These are phyloP conservation scores for Brasenia schreberi DNA, from an alignment of 164 flowering plant species.

Conservation along the genomic window DNA sequence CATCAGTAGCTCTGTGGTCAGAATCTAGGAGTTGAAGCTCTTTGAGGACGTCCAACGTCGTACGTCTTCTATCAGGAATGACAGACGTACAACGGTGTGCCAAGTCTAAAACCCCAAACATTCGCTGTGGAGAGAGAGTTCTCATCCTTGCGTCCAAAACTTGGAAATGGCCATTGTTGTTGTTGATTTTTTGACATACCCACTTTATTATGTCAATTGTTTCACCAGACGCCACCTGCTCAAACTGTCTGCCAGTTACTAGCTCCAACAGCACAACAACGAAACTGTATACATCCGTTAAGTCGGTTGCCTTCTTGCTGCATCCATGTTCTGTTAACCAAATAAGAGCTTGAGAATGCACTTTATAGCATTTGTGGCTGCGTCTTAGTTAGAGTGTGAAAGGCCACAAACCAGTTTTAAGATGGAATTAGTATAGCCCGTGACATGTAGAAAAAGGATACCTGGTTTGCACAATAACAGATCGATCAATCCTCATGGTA, in stretches of 20 bases:
- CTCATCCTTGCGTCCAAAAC: slow-evolving; percentile 46
- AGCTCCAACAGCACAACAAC: too few species aligned
- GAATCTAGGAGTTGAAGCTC: slow-evolving; percentile 38
- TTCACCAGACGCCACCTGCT: slow-evolving; percentile 21
- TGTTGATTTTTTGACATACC: slow-evolving; percentile 75
- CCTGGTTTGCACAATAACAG: neutral
- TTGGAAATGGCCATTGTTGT: slow-evolving; percentile 38
- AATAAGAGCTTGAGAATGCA: neutral
- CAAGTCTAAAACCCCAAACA: slow-evolving; percentile 51
- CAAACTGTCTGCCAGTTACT: too few species aligned
- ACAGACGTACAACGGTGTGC: slow-evolving; percentile 70
- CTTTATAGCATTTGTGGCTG: neutral
- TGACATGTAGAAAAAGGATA: neutral
- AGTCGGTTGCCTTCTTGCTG: too few species aligned
- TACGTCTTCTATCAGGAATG: slow-evolving; percentile 64
- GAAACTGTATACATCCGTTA: too few species aligned
- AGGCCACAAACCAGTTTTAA: too few species aligned
- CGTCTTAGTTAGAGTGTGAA: too few species aligned
- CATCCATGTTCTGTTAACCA: too few species aligned
- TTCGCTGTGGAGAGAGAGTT: slow-evolving; percentile 25
- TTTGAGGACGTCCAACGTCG: slow-evolving; percentile 50
- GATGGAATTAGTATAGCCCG: neutral
- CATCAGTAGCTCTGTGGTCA: too few species aligned
- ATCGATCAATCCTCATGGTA: too few species aligned
- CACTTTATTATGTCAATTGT: slow-evolving; percentile 56